Percentiles rank a stretch among this genome's conserved stretches.
Evolutionary conservation across 768 basidiomycete species (phyloP).

Genomic region (Tricholoma sp.): DNA sequence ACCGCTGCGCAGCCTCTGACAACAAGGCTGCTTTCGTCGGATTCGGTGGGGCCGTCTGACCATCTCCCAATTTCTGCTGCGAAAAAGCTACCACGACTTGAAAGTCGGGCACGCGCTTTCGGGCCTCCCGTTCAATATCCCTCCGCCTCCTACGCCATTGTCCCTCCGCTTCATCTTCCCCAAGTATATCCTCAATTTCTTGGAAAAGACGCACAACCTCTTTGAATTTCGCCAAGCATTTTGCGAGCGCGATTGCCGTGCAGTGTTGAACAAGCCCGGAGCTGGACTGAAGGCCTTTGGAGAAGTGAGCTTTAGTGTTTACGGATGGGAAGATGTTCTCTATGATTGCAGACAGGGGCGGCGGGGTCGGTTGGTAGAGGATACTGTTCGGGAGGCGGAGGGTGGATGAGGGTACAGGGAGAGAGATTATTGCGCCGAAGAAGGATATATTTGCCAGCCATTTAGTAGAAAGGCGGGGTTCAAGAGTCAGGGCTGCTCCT

Average conservation of each 20-base stretch:
- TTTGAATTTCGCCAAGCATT: conserved; percentile 69
- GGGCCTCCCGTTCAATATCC: conserved; percentile 73
- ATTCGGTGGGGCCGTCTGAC: conserved; percentile 12
- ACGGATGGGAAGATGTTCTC: conserved; percentile 75
- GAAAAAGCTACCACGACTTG: conserved; percentile 81
- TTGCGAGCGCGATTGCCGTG: conserved; percentile 70
- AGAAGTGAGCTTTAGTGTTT: conserved; percentile 65
- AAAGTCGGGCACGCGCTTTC: conserved; percentile 79
- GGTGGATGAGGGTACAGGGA: conserved; percentile 59
- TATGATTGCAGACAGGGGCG: conserved; percentile 63
- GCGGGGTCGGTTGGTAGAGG: conserved; percentile 67
- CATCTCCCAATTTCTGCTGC: conserved; percentile 41
- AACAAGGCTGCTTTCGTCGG: conserved; percentile 54
- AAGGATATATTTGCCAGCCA: conserved; percentile 92
- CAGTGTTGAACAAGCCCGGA: conserved; percentile 82
- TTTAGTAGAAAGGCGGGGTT: conserved; percentile 81
- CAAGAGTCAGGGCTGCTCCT: conserved; percentile 62
- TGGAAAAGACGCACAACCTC: conserved; percentile 45
- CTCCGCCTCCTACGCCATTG: conserved; percentile 63
- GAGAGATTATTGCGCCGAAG: conserved; percentile 70
- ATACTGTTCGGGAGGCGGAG: conserved; percentile 49
- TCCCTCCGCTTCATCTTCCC: conserved; percentile 57
- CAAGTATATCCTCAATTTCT: conserved; percentile 47
- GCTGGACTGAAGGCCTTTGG: conserved; percentile 73
- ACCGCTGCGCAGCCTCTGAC: conserved; percentile 71